Conservation (phyloP, 2,329 filamentous ascomycete species). For the Penicillium psychrosexuale region DNA sequence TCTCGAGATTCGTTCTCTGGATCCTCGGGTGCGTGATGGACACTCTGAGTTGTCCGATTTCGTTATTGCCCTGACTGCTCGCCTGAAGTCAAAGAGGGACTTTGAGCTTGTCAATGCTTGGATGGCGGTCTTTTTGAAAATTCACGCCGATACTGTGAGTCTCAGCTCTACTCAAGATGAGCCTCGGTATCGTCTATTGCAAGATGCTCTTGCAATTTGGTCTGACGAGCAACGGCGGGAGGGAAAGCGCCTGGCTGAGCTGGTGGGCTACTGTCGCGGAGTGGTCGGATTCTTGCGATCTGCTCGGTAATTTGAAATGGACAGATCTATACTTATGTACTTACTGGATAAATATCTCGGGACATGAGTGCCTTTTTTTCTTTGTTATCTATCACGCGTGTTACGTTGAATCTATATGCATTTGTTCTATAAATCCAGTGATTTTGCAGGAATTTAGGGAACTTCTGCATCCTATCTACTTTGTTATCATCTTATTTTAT, state of each 20-base stretch:
- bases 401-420: slow-evolving; percentile 1
- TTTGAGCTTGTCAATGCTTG: slow-evolving; percentile 95
- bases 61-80: slow-evolving; percentile 71
- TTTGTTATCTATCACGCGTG: background rate
- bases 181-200: slow-evolving; percentile 46
- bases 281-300: slow-evolving; percentile 77
- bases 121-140: slow-evolving; percentile 89
- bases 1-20: slow-evolving; percentile 81
- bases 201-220: slow-evolving; percentile 65
- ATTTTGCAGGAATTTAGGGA: background rate
- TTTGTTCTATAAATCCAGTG: background rate
- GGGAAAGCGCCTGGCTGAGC: slow-evolving; percentile 64
- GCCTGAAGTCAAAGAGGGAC: slow-evolving; percentile 67
- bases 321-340: background rate
- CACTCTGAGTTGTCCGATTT: slow-evolving; percentile 75
- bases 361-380: background rate
- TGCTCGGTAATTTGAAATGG: slow-evolving; percentile 35
- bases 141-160: slow-evolving; percentile 65
- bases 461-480: background rate
- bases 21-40: slow-evolving; percentile 39
- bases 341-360: background rate
- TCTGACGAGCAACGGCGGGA: slow-evolving; percentile 69
- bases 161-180: slow-evolving; percentile 47
- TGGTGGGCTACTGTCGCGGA: slow-evolving; percentile 85
- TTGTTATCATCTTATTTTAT: background rate